Base-by-base conservation (phyloP, 768 basidiomycete species). In the Pilatotrama ljubarskyi region DNA sequence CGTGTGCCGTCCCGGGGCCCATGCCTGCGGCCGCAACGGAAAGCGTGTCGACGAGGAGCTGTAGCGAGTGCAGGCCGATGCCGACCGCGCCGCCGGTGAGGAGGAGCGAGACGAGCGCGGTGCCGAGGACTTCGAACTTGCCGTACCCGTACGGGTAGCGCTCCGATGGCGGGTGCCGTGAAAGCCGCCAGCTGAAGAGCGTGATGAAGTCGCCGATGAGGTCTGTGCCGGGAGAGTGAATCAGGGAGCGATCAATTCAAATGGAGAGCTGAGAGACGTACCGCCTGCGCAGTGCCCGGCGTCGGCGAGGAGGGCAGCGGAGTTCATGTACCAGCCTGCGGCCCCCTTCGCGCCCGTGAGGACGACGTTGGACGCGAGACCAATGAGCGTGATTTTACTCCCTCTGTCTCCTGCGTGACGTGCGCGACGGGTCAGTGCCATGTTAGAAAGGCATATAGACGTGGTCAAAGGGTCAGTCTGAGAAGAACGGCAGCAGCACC, bases 111-210 rank as follows among this genome's bases (percentile, higher is more conserved):
- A 97, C 88, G 37, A 90, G 84, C 2, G 91, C 84, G n/a, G 95
- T 96, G 47, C 96, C 96, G 22, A 98, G 78, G 5, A 94, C 95
- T 74, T 99, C 96, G 65, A 94, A 96, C 74, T 98, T 98, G 64
- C 90, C 90, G 67, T 92, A 90, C 15, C 93, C 92, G 62, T 88
- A 95, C 1, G 94, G 94, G 71, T 93, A 98, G 64, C 74, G 77
- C 63, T 77, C 81, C 9, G 90, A 88, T 10, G 95, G 90, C n/a
- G 89, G 84, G 69, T 83, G 84, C 51, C 93, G 82, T 1, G 92
- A 93, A 36, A 94, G 78, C 51, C 85, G 85, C 91, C 93, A 97
- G 70, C 87, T 91, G 63, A 90, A 87, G 10, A 98, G 80, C 4
- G 92, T 94, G 55, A 95, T 93, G 69, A 95, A 87, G 76, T 95